Percentiles rank a stretch among this genome's conserved stretches.
These are phyloP conservation scores for Kwoniella newhampshirensis DNA, from an alignment of 768 basidiomycete genomes.

Conservation along the genomic window DNA sequence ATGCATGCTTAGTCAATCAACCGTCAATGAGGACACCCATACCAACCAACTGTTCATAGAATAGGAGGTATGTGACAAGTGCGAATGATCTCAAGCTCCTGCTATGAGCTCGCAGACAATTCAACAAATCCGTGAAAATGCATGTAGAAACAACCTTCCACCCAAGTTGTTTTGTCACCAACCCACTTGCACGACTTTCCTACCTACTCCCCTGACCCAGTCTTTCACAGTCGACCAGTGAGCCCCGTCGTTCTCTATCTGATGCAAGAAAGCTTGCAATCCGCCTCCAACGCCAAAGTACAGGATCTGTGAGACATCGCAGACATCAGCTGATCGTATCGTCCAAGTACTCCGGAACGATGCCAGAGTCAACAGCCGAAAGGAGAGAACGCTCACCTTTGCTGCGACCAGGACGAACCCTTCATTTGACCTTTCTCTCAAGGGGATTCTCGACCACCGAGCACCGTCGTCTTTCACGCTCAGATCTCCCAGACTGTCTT, in stretches of 20 bases:
- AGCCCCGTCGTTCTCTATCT: conserved; percentile 59
- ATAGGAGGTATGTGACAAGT: no score
- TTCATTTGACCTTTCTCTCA: conserved; percentile 17
- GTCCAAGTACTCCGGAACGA: no score
- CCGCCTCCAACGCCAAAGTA: conserved; percentile 97
- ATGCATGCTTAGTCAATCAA: no score
- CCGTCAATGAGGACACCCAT: no score
- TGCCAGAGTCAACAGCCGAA: no score
- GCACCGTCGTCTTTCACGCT: conserved; percentile 17
- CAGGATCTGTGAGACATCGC: conserved; percentile 58
- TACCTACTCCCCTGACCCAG: conserved; percentile 66
- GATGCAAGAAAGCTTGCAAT: conserved; percentile 67
- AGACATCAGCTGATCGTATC: no score
- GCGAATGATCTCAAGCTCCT: no score
- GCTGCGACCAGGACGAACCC: conserved; percentile 68
- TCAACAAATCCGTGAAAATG: no score
- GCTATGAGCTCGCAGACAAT: no score
- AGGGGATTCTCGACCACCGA: conserved; percentile 9
- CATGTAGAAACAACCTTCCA: no score
- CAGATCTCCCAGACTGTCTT: conserved; percentile 23
- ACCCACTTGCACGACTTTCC: conserved; percentile 65
- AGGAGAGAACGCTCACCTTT: conserved; percentile 58
- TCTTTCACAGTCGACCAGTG: conserved; percentile 66
- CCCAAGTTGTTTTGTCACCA: no score
- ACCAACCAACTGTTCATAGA: no score